Conservation (phyloP, 257 asterid genomes). For the Schizonepeta tenuifolia region DNA sequence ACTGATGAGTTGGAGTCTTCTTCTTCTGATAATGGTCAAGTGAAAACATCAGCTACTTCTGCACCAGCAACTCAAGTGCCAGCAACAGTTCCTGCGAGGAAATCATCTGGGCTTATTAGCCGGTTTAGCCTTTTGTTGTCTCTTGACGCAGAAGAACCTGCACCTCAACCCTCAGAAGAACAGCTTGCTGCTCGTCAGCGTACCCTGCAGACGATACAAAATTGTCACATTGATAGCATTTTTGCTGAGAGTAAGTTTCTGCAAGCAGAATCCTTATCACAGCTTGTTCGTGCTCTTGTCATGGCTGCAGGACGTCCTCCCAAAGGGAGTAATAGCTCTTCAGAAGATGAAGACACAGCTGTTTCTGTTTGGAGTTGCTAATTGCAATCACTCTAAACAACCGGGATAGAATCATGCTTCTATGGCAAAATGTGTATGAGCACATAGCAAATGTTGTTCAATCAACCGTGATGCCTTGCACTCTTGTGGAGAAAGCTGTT, state of each 20-base stretch:
- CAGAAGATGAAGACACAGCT: slow-evolving; percentile 70
- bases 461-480: slow-evolving; percentile 80
- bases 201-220: slow-evolving; percentile 72
- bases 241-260: slow-evolving; percentile 92
- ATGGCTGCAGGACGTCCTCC: slow-evolving; percentile 62
- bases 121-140: slow-evolving; percentile 81
- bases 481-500: slow-evolving; percentile 92
- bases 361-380: slow-evolving; percentile 84
- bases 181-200: slow-evolving; percentile 80
- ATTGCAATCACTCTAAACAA: slow-evolving; percentile 81
- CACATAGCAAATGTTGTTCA: slow-evolving; percentile 81
- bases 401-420: slow-evolving; percentile 86
- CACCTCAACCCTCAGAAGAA: slow-evolving; percentile 77
- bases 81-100: slow-evolving; percentile 49
- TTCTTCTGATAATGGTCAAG: slow-evolving; percentile 54
- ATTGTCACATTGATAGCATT: slow-evolving; percentile 78
- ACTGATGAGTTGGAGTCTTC: slow-evolving; percentile 66
- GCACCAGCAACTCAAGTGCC: slow-evolving; percentile 48
- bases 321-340: slow-evolving; percentile 50
- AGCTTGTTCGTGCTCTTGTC: slow-evolving; percentile 84
- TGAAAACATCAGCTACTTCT: slow-evolving; percentile 44
- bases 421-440: slow-evolving; percentile 87
- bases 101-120: slow-evolving; percentile 84
- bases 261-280: slow-evolving; percentile 79
- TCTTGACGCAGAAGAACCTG: slow-evolving; percentile 83